A percentile compares a stretch with the other conserved stretches of the same genome.
Evolutionary conservation across 1,284 basidiomycete genomes (phyloP).

Genomic region (Caloboletus firmus): DNA sequence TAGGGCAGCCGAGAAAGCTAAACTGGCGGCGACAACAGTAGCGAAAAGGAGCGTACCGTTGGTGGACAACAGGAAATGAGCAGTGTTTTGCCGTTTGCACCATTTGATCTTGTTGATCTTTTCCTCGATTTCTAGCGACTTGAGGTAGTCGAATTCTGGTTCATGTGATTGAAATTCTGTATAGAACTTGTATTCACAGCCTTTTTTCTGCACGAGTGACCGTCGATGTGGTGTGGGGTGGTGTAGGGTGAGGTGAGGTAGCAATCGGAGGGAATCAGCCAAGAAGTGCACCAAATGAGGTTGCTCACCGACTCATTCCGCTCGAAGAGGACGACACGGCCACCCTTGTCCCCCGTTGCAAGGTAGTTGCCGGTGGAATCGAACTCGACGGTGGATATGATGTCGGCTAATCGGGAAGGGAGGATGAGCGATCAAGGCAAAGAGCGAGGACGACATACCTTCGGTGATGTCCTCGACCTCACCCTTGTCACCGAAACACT

Average conservation of each 20-base stretch:
- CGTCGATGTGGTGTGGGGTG: constrained; percentile 1
- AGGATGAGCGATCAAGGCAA: constrained; percentile 30
- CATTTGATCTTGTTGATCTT: constrained; percentile 99
- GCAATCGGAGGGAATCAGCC: constrained; percentile 36
- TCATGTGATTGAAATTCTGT: constrained; percentile 99
- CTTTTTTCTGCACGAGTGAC: constrained; percentile 78
- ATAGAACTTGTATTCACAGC: constrained; percentile 99
- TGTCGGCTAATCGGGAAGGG: constrained; percentile 71
- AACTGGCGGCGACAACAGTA: neutral
- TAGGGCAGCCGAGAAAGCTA: constrained; percentile 36
- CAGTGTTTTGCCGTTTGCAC: constrained; percentile 97
- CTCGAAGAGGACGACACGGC: constrained; percentile 98
- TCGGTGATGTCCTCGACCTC: constrained; percentile 99
- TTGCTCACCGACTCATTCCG: constrained; percentile 90
- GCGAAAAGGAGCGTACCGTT: constrained; percentile 64
- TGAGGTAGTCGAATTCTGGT: constrained; percentile 99
- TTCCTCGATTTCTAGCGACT: constrained; percentile 99
- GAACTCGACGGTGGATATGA: constrained; percentile 99
- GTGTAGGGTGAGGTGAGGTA: constrained; percentile 12
- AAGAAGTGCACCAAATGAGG: constrained; percentile 8
- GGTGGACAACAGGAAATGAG: constrained; percentile 96
- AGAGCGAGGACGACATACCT: constrained; percentile 51
- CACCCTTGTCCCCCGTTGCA: constrained; percentile 99
- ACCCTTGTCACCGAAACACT: constrained; percentile 99
- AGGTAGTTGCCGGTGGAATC: constrained; percentile 99